Evolutionary conservation across 2,329 filamentous ascomycete species (phyloP).

Genomic region (Calycina herbarum): DNA sequence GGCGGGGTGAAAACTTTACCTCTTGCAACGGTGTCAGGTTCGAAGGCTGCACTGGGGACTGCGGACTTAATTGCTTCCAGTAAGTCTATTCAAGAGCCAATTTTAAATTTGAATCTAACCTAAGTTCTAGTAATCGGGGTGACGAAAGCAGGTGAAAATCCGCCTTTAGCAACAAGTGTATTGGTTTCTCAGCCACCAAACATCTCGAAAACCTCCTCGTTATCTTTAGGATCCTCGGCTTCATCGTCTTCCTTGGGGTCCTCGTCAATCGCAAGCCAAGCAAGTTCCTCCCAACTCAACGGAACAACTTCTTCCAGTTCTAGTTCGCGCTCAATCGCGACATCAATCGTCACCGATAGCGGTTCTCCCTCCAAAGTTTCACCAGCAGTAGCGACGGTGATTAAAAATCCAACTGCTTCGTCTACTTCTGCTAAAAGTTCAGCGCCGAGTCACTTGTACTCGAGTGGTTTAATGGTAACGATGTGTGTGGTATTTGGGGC

Average conservation of each 20-base stretch:
- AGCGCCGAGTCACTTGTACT: neutral
- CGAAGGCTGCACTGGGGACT: neutral
- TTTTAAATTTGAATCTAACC: neutral
- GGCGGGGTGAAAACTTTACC: conserved; percentile 16
- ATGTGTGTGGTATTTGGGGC: neutral
- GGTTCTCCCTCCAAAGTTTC: neutral
- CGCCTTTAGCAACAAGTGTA: neutral
- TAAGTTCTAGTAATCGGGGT: neutral
- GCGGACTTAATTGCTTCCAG: conserved; percentile 1
- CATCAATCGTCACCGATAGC: neutral
- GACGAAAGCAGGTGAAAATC: neutral
- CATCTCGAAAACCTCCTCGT: neutral
- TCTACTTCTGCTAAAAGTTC: neutral
- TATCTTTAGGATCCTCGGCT: neutral
- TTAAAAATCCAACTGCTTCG: neutral
- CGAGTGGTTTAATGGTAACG: neutral
- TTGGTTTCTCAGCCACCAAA: neutral
- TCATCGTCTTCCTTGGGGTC: neutral
- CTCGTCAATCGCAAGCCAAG: neutral
- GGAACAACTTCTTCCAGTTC: neutral
- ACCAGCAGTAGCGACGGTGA: neutral
- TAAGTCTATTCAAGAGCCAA: neutral
- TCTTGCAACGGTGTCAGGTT: neutral
- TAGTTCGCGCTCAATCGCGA: neutral
- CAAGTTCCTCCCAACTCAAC: neutral